phyloP scores from a whole-genome alignment of 495 filamentous ascomycete genomes.

The Recurvomyces mirabilis region DNA sequence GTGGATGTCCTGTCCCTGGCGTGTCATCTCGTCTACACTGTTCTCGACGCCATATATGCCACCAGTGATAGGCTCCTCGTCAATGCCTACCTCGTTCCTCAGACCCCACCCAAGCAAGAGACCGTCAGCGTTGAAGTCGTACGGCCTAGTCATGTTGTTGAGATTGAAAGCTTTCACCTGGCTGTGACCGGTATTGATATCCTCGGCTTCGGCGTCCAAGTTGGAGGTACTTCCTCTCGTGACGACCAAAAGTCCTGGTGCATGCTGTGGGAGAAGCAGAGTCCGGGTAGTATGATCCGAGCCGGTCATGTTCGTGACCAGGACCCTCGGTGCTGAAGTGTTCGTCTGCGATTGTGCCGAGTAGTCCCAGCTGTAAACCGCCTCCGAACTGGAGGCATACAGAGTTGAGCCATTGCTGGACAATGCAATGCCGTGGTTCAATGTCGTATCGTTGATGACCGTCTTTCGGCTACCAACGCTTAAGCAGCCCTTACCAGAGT shows the following conservation, averaged over 20 bases:
- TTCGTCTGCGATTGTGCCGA: constrained; percentile 36
- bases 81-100: constrained; percentile 59
- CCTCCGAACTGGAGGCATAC: constrained; percentile 48
- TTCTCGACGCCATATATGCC: constrained; percentile 64
- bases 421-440: constrained; percentile 59
- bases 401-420: constrained; percentile 50
- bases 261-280: constrained; percentile 42
- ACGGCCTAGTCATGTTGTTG: constrained; percentile 31
- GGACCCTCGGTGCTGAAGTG: constrained; percentile 29
- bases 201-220: constrained; percentile 40
- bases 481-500: constrained; percentile 43
- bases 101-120: constrained; percentile 57
- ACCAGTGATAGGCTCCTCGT: constrained; percentile 41
- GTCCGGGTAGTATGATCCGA: constrained; percentile 54
- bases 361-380: constrained; percentile 53
- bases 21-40: constrained; percentile 50
- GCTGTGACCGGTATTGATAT: constrained; percentile 42
- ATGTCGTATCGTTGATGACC: constrained; percentile 30
- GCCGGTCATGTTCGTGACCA: constrained; percentile 50
- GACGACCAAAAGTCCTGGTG: constrained; percentile 44
- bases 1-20: constrained; percentile 50
- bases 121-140: constrained; percentile 41
- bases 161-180: constrained; percentile 58
- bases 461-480: constrained; percentile 16
- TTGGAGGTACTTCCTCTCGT: constrained; percentile 53